Base-by-base conservation (phyloP, 1,139 yeast genomes). In the Hyphopichia buzzinii region DNA sequence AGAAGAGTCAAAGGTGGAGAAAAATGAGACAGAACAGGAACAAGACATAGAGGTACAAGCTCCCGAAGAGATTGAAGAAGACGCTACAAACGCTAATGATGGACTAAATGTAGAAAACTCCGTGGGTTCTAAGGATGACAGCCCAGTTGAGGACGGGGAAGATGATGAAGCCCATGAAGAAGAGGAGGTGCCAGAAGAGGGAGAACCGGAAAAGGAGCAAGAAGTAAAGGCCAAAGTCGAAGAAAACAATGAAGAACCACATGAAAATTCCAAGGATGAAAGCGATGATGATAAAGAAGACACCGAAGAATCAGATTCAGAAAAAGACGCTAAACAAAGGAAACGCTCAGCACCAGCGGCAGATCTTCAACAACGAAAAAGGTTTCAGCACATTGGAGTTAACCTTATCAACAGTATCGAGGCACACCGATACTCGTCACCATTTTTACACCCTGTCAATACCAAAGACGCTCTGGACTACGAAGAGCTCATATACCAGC, bases 341-440 rank as follows among this genome's bases (percentile, higher is more conserved):
- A 39, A 32, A 29, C 54, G 39, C 19, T 64, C 72, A 1, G 64
- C 71, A 4, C 54, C 59, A 14, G 47, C 55, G 4, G 42, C 57
- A 3, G 37, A 53, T 10, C 44, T 54, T 3, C 55, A 49, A 15
- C 64, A 62, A 34, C 67, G 67, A 36, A 78, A 77, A 47, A 58
- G 74, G 38, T 77, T 78, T 56, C 81, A 76, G 43, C 64, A 69
- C 26, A 67, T 79, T 29, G 80, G 83, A 0, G 60, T 69, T 17
- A 85, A 83, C 32, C 64, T 85, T 21, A 60, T 85, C 35, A 72
- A 77, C 16, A 79, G 82, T 41, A 79, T 85, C 11, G 74, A 82
- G 34, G 81, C 87, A 1, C 85, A 84, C 57, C 64, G 87, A 38
- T 83, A 77, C 47, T 85, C 94, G 0, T 82, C 90, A 0, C 83